phyloP scores from a whole-genome alignment of 2,329 filamentous ascomycete species.

The Alternaria viburni region DNA sequence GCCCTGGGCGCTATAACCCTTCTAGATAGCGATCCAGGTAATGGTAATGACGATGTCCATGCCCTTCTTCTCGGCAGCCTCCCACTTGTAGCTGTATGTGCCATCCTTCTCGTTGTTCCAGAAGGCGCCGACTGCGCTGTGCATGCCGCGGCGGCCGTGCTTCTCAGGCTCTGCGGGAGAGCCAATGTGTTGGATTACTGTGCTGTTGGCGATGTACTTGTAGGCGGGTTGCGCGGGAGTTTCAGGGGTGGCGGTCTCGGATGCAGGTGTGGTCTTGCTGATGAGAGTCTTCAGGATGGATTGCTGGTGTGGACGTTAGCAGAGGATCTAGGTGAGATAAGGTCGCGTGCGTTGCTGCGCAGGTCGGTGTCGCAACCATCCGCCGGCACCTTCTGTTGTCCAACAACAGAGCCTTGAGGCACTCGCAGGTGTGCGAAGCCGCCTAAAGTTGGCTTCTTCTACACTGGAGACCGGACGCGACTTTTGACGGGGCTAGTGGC shows the following conservation, averaged over 20 bases:
- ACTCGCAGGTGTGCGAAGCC: neutral
- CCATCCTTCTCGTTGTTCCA: conserved; percentile 92
- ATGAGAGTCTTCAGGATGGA: conserved; percentile 78
- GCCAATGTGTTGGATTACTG: conserved; percentile 89
- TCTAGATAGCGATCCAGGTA: conserved; percentile 72
- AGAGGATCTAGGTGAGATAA: conserved; percentile 27
- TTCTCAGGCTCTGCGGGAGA: conserved; percentile 57
- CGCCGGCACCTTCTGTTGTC: neutral
- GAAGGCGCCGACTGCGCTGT: conserved; percentile 82
- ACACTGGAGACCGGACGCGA: neutral
- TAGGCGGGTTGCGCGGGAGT: conserved; percentile 64
- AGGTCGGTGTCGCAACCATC: neutral
- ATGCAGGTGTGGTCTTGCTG: conserved; percentile 70
- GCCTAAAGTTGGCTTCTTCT: neutral
- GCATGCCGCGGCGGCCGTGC: conserved; percentile 87
- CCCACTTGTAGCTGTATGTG: conserved; percentile 89
- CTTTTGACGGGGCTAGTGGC: neutral
- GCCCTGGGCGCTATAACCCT: neutral
- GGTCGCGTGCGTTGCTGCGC: conserved; percentile 6
- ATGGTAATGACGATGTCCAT: conserved; percentile 60
- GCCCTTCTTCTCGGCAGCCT: conserved; percentile 60
- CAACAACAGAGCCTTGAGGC: neutral
- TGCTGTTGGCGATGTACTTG: conserved; percentile 98
- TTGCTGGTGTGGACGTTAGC: conserved; percentile 63
- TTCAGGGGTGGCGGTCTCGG: conserved; percentile 41